phyloP scores from a whole-genome alignment of 768 basidiomycete species.

The Leucogyrophana mollusca region DNA sequence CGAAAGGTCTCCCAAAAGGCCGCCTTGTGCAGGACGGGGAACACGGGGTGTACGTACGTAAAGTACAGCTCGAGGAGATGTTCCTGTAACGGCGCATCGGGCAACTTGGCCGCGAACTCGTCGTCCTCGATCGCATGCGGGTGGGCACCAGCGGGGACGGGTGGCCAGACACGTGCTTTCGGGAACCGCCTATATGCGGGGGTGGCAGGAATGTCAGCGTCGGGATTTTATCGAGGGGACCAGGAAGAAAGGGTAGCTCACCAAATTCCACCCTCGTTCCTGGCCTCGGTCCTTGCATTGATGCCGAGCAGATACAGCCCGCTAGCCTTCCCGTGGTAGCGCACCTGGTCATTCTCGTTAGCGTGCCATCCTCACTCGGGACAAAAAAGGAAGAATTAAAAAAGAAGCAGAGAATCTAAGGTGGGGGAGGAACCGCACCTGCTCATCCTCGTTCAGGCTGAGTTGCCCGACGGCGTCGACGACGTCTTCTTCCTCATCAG shows the following conservation, averaged over 20 bases:
- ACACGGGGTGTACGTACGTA: conserved; percentile 72
- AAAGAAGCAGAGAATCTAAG: no score
- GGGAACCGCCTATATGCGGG: conserved; percentile 68
- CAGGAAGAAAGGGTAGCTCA: no score
- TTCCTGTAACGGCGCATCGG: conserved; percentile 57
- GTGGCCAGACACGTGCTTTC: conserved; percentile 87
- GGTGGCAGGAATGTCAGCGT: no score
- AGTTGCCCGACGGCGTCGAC: conserved; percentile 81
- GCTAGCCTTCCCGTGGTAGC: conserved; percentile 85
- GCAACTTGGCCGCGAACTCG: conserved; percentile 45
- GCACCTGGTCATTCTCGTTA: conserved; percentile 85
- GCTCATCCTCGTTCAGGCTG: conserved; percentile 82
- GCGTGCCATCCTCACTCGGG: no score
- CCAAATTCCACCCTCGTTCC: conserved; percentile 80
- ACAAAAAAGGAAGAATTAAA: no score
- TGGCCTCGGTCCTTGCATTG: conserved; percentile 57
- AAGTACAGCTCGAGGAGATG: conserved; percentile 78
- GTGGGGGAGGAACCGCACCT: no score
- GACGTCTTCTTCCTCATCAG: conserved; percentile 43
- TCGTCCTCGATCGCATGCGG: conserved; percentile 33
- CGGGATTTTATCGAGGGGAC: no score
- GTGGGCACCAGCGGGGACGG: conserved; percentile 33
- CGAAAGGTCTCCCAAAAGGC: conserved; percentile 62
- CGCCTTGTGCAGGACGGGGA: conserved; percentile 76
- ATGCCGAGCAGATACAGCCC: conserved; percentile 72